Conservation (phyloP, 2,329 filamentous ascomycete species). For the Dactylonectria macrodidyma region DNA sequence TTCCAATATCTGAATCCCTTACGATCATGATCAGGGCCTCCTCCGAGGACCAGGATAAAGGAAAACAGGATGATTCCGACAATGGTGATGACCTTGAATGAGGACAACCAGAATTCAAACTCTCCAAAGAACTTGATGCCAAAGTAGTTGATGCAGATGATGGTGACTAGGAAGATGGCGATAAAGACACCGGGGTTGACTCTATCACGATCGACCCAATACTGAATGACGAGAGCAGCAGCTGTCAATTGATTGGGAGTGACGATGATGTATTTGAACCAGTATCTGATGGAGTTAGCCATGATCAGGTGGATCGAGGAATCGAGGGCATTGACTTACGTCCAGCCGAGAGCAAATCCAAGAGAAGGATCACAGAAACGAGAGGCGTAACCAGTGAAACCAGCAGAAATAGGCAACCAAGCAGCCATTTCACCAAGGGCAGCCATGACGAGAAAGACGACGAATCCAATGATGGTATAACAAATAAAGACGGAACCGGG, state of each 20-base stretch:
- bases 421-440: conserved; percentile 88
- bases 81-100: conserved; percentile 79
- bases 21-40: conserved; percentile 73
- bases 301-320: too few relatives aligned
- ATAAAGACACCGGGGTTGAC: conserved; percentile 88
- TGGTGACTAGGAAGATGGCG: conserved; percentile 75
- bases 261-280: conserved; percentile 87
- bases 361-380: conserved; percentile 86
- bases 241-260: conserved; percentile 90
- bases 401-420: conserved; percentile 83
- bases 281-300: conserved; percentile 61
- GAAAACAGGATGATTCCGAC: conserved; percentile 76
- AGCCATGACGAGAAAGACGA: conserved; percentile 88
- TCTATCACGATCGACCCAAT: conserved; percentile 76
- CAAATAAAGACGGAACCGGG: conserved; percentile 80
- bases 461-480: conserved; percentile 77
- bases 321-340: conserved; percentile 60
- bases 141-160: conserved; percentile 78
- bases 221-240: conserved; percentile 83
- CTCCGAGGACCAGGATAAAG: conserved; percentile 75
- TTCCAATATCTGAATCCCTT: conserved; percentile 79
- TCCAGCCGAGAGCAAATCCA: conserved; percentile 84
- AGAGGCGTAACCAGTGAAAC: conserved; percentile 86
- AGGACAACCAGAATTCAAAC: conserved; percentile 73
- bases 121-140: conserved; percentile 79